These are phyloP conservation scores for Oxytropis ochrocephala DNA, from an alignment of 306 rosid species.

Conservation along the genomic window DNA sequence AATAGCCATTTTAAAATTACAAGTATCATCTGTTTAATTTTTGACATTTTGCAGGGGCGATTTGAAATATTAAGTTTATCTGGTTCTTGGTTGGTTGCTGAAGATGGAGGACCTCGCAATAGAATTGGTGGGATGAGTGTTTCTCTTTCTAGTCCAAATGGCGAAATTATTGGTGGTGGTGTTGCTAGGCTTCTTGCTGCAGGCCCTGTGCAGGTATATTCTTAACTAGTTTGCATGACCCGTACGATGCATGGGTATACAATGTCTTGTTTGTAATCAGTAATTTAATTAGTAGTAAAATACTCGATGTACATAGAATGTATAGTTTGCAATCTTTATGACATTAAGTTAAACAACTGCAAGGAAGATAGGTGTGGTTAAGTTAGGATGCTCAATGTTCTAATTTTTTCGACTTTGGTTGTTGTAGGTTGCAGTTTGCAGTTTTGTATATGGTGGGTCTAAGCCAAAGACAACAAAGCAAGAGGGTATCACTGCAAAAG, in stretches of 20 bases:
- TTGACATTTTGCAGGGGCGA: constrained; percentile 55
- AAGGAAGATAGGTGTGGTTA: neutral
- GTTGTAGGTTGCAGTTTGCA: constrained; percentile 81
- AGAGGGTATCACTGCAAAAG: constrained; percentile 30
- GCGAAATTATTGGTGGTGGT: constrained; percentile 82
- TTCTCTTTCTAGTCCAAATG: constrained; percentile 81
- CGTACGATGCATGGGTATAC: too few relatives aligned
- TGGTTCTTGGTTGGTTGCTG: constrained; percentile 95
- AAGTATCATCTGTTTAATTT: neutral
- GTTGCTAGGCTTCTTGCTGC: constrained; percentile 76
- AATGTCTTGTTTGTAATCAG: too few relatives aligned
- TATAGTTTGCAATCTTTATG: too few relatives aligned
- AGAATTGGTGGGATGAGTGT: constrained; percentile 84
- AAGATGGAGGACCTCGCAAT: constrained; percentile 78
- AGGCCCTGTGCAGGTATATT: constrained; percentile 80
- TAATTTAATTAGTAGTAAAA: too few relatives aligned
- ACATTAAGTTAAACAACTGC: neutral
- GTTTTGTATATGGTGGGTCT: constrained; percentile 68
- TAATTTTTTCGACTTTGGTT: neutral
- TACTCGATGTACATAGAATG: too few relatives aligned
- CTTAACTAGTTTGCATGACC: too few relatives aligned
- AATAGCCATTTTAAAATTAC: neutral
- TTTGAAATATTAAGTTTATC: constrained; percentile 88
- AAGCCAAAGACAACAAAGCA: constrained; percentile 56
- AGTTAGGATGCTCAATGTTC: neutral